Percentiles rank a stretch among this genome's conserved stretches.
Conservation (phyloP, 116 monocot genomes). For the Posidonia oceanica region DNA sequence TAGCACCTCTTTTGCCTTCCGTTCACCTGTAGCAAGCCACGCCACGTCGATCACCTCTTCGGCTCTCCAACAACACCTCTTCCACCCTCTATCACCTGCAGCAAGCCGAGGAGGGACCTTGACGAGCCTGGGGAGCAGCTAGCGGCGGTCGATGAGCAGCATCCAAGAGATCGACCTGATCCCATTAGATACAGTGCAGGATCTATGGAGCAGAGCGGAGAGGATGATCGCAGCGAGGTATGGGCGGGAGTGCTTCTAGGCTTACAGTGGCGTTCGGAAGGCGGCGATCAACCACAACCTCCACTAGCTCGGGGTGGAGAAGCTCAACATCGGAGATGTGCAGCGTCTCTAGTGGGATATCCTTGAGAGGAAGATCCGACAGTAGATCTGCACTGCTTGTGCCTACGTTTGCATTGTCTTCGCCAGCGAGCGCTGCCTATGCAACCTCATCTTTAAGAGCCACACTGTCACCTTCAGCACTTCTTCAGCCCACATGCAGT, state of each 20-base stretch:
- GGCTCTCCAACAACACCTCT: too few relatives aligned
- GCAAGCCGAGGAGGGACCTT: too few relatives aligned
- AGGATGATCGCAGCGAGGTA: conserved; percentile 46
- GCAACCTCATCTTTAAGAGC: conserved; percentile 33
- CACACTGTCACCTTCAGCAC: background rate
- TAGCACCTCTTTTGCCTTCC: too few relatives aligned
- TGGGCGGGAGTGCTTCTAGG: conserved; percentile 49
- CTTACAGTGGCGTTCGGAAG: conserved; percentile 6
- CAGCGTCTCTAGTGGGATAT: conserved; percentile 55
- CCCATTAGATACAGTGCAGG: conserved; percentile 28
- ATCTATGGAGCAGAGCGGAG: conserved; percentile 46
- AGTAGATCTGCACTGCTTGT: conserved; percentile 42
- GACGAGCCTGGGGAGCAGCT: background rate
- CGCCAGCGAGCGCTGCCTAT: conserved; percentile 56
- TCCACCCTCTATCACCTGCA: too few relatives aligned
- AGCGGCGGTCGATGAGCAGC: conserved; percentile 25
- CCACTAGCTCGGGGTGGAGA: background rate
- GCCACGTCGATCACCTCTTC: too few relatives aligned
- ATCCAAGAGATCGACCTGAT: conserved; percentile 55
- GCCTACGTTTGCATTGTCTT: conserved; percentile 43
- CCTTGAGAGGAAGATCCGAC: conserved; percentile 45
- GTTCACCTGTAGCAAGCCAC: too few relatives aligned
- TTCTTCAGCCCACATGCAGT: too few relatives aligned
- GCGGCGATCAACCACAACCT: conserved; percentile 37
- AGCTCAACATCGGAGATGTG: too few relatives aligned